Percentiles rank a stretch among this genome's conserved stretches.
phyloP scores from a whole-genome alignment of 2,329 filamentous ascomycete genomes.

The Allantophomopsis lycopodina region DNA sequence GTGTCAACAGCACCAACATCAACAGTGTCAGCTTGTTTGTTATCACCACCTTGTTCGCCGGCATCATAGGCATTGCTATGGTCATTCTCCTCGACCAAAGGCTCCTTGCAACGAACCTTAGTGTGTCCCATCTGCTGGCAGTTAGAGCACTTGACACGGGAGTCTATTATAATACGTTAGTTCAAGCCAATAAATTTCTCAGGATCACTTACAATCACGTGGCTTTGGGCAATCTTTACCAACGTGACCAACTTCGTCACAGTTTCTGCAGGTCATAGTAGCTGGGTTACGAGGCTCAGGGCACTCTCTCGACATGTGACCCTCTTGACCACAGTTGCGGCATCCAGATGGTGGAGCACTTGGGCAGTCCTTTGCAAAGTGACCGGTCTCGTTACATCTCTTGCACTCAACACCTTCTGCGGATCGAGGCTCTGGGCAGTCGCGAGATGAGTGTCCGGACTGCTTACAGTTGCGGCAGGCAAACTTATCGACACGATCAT shows the following conservation, averaged over 20 bases:
- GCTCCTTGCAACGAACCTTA: slow-evolving; percentile 23
- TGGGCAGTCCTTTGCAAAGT: slow-evolving; percentile 51
- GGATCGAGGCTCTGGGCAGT: slow-evolving; percentile 40
- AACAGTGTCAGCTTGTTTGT: background rate
- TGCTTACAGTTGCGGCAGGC: slow-evolving; percentile 57
- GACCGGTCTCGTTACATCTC: slow-evolving; percentile 29
- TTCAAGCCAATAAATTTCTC: background rate
- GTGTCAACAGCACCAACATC: slow-evolving; percentile 5
- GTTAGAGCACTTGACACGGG: slow-evolving; percentile 43
- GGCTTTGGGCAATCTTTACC: slow-evolving; percentile 44
- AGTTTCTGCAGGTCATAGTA: slow-evolving; percentile 44
- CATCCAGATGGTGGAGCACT: slow-evolving; percentile 37
- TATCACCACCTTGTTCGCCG: background rate
- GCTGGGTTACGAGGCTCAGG: slow-evolving; percentile 31
- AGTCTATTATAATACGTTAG: slow-evolving; percentile 21
- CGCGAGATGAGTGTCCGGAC: slow-evolving; percentile 17
- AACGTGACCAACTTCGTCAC: slow-evolving; percentile 46
- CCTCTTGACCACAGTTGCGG: slow-evolving; percentile 48
- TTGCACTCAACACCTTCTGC: slow-evolving; percentile 27
- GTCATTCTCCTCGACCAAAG: slow-evolving; percentile 10
- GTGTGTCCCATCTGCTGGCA: slow-evolving; percentile 32
- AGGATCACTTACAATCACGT: slow-evolving; percentile 29
- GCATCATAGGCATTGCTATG: background rate
- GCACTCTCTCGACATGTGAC: slow-evolving; percentile 41
- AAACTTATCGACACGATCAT: slow-evolving; percentile 47